Evolutionary conservation across 106 monocot species (phyloP), one percentile per base, ranked within the genome.

Genomic region (Platanthera guangdongensis): DNA sequence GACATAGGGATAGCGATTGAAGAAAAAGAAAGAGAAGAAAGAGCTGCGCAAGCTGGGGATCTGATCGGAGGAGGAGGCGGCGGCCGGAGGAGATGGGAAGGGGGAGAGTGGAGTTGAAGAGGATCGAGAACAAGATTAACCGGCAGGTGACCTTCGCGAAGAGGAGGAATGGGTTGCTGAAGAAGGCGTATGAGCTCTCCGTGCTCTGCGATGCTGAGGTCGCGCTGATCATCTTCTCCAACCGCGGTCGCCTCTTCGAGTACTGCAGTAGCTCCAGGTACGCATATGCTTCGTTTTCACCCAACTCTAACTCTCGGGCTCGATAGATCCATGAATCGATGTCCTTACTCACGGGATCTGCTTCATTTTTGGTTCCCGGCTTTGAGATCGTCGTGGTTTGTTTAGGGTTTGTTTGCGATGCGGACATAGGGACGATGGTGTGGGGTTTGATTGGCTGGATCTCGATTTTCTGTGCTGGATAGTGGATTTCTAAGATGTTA

Each of bases 121-220:
- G 32, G 45, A 70, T 70, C 16, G 70, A 70, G 70, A 70, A 70
- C 70, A 70, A 70, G 70, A 70, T 70, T 47, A 70, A 70, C 11
- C 15, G 70, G 32, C 70, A 70, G 16, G 70, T 70, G 46, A 70
- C 70, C 5, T 70, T 70, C 32, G 70, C 70, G 16, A 70, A 70
- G 70, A 70, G 70, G 47, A 70, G 70, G 70, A 70, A 70, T 48
- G 70, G 70, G 16, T 18, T 70, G 7, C 70, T 70, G 47, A 70
- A 70, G 70, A 70, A 70, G 70, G 70, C 70, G 15, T 70, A 70
- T 9, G 70, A 70, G 70, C 70, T 70, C 11, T 70, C 70, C 46
- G 70, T 70, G 46, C 70, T 70, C 70, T 70, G 70, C 32, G 70
- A 70, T 70, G 70, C 70, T 70, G 70, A 70, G 8, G 70, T 70